Evolutionary conservation across 2,329 filamentous ascomycete genomes (phyloP).

Genomic region (Canariomyces notabilis): DNA sequence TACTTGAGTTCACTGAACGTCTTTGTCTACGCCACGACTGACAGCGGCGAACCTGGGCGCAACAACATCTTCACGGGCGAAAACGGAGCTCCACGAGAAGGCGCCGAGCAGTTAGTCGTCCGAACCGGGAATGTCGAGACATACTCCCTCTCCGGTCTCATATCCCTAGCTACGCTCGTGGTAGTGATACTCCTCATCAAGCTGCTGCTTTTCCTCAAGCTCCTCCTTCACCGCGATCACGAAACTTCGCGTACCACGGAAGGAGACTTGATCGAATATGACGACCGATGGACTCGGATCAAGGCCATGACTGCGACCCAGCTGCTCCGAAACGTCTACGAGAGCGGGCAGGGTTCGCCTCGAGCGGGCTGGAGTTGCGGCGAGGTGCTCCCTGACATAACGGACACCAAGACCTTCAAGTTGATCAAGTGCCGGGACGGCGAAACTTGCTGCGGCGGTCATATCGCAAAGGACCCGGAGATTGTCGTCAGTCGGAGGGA

Average conservation of each 20-base stretch:
- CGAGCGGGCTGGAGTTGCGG: slow-evolving; percentile 6
- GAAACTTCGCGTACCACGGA: not conserved
- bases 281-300: slow-evolving; percentile 9
- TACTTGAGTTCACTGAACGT: slow-evolving; percentile 9
- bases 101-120: slow-evolving; percentile 4
- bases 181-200: not conserved
- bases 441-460: not conserved
- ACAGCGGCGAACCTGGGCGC: not conserved
- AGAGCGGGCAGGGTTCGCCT: slow-evolving; percentile 1
- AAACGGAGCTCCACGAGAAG: not conserved
- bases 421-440: slow-evolving; percentile 1
- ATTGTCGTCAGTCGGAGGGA: no score
- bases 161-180: not conserved
- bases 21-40: slow-evolving; percentile 4
- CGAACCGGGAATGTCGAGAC: slow-evolving; percentile 3
- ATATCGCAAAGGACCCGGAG: no score
- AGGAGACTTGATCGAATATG: not conserved
- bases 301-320: slow-evolving; percentile 7
- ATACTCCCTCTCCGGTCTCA: slow-evolving; percentile 5
- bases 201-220: no score
- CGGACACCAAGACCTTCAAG: not conserved
- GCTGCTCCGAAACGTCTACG: slow-evolving; percentile 8
- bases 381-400: slow-evolving; percentile 1
- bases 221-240: no score
- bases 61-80: not conserved